These are phyloP conservation scores for Exophiala sideris DNA, from an alignment of 2,329 filamentous ascomycete genomes.

Conservation along the genomic window DNA sequence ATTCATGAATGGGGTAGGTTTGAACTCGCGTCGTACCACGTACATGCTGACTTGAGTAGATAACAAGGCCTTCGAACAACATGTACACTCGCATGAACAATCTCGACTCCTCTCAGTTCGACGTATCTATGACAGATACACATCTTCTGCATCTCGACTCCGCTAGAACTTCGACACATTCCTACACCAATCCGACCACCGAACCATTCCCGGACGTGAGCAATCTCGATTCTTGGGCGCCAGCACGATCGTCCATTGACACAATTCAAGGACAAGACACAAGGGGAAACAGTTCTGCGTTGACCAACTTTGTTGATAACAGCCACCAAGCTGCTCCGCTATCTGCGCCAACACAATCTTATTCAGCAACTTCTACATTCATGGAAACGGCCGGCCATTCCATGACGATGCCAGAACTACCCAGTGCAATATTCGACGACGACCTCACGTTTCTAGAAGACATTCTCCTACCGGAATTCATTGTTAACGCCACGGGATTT, in stretches of 20 bases:
- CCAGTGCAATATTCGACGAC: background rate
- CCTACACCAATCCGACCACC: background rate
- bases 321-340: background rate
- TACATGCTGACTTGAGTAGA: background rate
- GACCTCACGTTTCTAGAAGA: constrained; percentile 1
- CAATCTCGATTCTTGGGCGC: background rate
- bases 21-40: background rate
- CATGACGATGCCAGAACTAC: background rate
- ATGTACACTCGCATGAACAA: background rate
- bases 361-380: background rate
- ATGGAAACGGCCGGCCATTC: background rate
- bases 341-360: background rate
- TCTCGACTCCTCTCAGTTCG: background rate
- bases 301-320: background rate
- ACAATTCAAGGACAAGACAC: background rate
- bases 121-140: background rate
- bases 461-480: background rate
- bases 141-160: background rate
- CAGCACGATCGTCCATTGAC: background rate
- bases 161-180: background rate
- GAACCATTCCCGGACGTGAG: background rate
- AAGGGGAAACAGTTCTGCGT: background rate
- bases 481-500: background rate
- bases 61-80: background rate
- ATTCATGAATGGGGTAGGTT: background rate